Evolutionary conservation across 192 early-diverging fungal species (phyloP).

Genomic region (Dimargaris verticillata): DNA sequence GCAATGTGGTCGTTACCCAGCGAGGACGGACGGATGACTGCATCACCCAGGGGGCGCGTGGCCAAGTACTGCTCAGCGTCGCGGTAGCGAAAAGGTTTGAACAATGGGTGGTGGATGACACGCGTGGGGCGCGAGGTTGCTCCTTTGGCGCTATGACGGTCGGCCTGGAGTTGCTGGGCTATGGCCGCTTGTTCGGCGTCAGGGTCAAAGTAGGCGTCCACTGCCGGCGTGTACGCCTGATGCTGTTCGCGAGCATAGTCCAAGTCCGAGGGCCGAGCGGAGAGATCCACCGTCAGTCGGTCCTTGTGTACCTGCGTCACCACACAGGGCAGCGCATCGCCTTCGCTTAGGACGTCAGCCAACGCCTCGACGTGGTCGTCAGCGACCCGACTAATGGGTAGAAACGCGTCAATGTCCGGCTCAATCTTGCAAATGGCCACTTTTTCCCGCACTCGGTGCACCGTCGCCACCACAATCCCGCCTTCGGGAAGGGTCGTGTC

Average conservation of each 20-base stretch:
- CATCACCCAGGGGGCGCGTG: slow-evolving; percentile 45
- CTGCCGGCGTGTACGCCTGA: slow-evolving; percentile 21
- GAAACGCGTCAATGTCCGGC: slow-evolving; percentile 73
- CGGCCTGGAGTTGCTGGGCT: slow-evolving; percentile 17
- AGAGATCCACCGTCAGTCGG: slow-evolving; percentile 57
- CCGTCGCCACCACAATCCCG: slow-evolving; percentile 45
- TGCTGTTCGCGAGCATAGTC: slow-evolving; percentile 22
- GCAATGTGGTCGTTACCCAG: slow-evolving; percentile 76
- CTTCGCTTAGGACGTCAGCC: slow-evolving; percentile 42
- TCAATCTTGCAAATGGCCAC: slow-evolving; percentile 59
- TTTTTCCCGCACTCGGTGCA: slow-evolving; percentile 54
- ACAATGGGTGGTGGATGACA: slow-evolving; percentile 70
- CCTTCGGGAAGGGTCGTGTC: slow-evolving; percentile 47
- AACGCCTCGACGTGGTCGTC: slow-evolving; percentile 39
- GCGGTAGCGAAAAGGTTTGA: slow-evolving; percentile 50
- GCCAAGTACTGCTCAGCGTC: slow-evolving; percentile 60
- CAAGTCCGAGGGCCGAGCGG: slow-evolving; percentile 42
- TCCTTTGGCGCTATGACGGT: background rate
- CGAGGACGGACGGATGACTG: slow-evolving; percentile 82
- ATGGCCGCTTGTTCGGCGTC: slow-evolving; percentile 23
- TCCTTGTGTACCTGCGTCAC: slow-evolving; percentile 70
- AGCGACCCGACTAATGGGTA: slow-evolving; percentile 41
- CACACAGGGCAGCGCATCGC: slow-evolving; percentile 53
- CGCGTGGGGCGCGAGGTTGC: slow-evolving; percentile 26
- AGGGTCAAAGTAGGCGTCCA: slow-evolving; percentile 46